These are phyloP conservation scores for Cucurbita ficifolia DNA, from an alignment of 306 rosid genomes.

Conservation along the genomic window DNA sequence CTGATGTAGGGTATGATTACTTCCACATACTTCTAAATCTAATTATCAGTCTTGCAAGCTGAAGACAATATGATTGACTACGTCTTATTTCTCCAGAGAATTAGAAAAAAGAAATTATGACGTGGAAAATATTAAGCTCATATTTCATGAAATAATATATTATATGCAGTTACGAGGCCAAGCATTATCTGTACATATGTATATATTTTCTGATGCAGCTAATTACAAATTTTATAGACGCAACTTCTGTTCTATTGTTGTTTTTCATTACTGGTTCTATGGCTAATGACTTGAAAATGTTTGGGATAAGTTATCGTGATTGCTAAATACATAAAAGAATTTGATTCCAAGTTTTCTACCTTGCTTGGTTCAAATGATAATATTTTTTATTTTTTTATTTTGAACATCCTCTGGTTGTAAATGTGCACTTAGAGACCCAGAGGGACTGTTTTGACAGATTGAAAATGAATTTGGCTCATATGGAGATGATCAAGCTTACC, in stretches of 20 bases:
- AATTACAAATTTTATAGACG: neutral
- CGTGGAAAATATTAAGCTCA: neutral
- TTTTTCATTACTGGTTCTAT: neutral
- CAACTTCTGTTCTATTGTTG: neutral
- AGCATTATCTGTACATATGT: neutral
- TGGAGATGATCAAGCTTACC: constrained; percentile 73
- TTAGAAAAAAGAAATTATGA: neutral
- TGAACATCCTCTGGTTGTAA: neutral
- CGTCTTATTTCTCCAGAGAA: neutral
- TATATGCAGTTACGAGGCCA: neutral
- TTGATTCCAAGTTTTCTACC: neutral
- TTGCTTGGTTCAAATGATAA: neutral
- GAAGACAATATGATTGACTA: neutral
- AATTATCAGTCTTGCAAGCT: neutral
- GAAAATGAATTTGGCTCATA: constrained; percentile 90
- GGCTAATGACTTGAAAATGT: neutral
- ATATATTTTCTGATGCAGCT: neutral
- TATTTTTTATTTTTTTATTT: neutral
- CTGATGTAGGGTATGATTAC: neutral
- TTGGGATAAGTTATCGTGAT: neutral
- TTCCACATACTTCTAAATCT: neutral
- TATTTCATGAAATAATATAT: neutral
- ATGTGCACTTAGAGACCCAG: neutral
- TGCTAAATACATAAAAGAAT: neutral
- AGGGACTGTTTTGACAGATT: constrained; percentile 44